A percentile compares a stretch with the other conserved stretches of the same genome.
phyloP scores from a whole-genome alignment of 768 basidiomycete species.

The Termitomyces sp. region DNA sequence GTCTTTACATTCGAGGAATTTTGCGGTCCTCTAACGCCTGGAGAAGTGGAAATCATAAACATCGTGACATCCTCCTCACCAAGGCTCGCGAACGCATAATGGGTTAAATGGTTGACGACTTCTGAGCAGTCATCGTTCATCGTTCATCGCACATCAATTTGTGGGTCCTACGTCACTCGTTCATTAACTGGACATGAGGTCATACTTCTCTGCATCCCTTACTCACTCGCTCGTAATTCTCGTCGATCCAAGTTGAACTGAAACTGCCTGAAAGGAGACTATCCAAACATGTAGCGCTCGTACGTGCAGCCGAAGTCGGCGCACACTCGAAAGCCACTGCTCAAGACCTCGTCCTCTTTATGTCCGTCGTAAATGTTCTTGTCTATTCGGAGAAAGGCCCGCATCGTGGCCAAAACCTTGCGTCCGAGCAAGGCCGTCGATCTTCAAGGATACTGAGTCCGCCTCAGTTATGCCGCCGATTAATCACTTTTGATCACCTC shows the following conservation, averaged over 20 bases:
- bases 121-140: no score
- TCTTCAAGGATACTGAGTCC: slow-evolving; percentile 65
- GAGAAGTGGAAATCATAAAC: slow-evolving; percentile 34
- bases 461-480: slow-evolving; percentile 35
- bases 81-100: slow-evolving; percentile 46
- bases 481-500: background rate
- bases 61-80: slow-evolving; percentile 38
- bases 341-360: no score
- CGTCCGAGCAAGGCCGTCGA: slow-evolving; percentile 36
- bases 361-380: slow-evolving; percentile 44
- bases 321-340: slow-evolving; percentile 52
- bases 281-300: slow-evolving; percentile 32
- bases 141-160: slow-evolving; percentile 56
- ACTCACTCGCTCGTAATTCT: no score
- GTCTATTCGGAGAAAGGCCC: slow-evolving; percentile 2
- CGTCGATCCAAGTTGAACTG: no score
- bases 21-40: no score
- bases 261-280: no score
- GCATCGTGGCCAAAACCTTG: background rate
- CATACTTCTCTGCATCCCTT: background rate
- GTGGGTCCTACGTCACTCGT: slow-evolving; percentile 23
- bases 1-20: slow-evolving; percentile 13
- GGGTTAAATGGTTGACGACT: no score
- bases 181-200: background rate
- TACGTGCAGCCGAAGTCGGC: slow-evolving; percentile 61